Percentiles rank a stretch among this genome's conserved stretches.
Evolutionary conservation across 495 filamentous ascomycete species (phyloP).

Genomic region (Pseudevernia furfuracea): DNA sequence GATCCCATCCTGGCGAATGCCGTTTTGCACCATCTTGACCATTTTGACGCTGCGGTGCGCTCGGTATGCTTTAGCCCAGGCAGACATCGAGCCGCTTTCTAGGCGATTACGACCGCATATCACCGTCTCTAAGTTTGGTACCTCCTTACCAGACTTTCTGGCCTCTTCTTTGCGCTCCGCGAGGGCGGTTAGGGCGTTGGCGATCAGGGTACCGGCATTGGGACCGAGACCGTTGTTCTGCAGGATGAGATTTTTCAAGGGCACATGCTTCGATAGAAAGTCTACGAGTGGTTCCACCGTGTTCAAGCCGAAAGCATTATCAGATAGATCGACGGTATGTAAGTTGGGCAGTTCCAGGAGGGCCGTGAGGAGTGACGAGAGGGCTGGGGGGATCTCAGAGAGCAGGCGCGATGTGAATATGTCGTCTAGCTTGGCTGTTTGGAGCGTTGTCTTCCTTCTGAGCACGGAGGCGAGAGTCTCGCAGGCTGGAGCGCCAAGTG

Average conservation of each 20-base stretch:
- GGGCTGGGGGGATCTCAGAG: conserved; percentile 84
- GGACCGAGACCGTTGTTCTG: conserved; percentile 99
- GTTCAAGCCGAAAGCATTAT: conserved; percentile 96
- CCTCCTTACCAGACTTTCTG: conserved; percentile 52
- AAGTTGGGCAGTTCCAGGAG: conserved; percentile 75
- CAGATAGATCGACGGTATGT: conserved; percentile 88
- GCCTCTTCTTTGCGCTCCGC: conserved; percentile 75
- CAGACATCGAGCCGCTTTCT: conserved; percentile 91
- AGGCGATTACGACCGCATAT: conserved; percentile 93
- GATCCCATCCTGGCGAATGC: conserved; percentile 90
- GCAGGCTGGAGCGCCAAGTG: conserved; percentile 79
- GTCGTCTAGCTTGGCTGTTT: conserved; percentile 85
- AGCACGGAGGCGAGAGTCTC: conserved; percentile 74
- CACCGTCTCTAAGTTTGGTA: conserved; percentile 81
- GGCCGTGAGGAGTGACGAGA: conserved; percentile 74
- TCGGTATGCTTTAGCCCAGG: conserved; percentile 81
- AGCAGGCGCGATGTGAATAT: conserved; percentile 95
- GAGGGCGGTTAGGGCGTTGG: conserved; percentile 66
- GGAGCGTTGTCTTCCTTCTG: conserved; percentile 67
- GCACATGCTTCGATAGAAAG: conserved; percentile 77
- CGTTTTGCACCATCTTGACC: conserved; percentile 98
- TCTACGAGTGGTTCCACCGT: conserved; percentile 74
- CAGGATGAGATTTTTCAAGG: conserved; percentile 83
- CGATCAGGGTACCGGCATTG: conserved; percentile 75
- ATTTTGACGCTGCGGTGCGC: conserved; percentile 69